phyloP scores from a whole-genome alignment of 2,329 filamentous ascomycete species.

The Claviceps pazoutovae region DNA sequence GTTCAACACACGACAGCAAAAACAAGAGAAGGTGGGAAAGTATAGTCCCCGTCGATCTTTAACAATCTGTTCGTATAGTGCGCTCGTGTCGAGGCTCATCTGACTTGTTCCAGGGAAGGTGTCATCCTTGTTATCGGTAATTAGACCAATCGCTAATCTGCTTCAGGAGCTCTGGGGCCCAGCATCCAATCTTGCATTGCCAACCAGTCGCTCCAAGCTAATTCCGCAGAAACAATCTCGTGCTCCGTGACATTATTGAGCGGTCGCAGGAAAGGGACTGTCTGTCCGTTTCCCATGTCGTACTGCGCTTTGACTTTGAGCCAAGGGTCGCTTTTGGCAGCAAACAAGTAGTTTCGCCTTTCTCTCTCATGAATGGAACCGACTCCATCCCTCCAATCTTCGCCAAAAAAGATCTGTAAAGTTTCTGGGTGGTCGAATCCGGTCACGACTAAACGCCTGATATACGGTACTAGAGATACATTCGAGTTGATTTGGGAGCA shows the following conservation, averaged over 20 bases:
- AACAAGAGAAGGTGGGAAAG: background rate
- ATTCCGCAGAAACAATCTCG: slow-evolving; percentile 73
- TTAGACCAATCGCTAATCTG: slow-evolving; percentile 3
- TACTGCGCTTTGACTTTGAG: slow-evolving; percentile 79
- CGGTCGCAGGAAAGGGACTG: slow-evolving; percentile 74
- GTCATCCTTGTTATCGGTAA: background rate
- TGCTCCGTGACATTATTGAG: slow-evolving; percentile 61
- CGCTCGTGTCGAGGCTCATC: background rate
- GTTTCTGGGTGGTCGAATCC: slow-evolving; percentile 78
- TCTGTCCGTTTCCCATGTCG: slow-evolving; percentile 73
- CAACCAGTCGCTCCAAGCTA: slow-evolving; percentile 85
- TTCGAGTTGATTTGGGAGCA: slow-evolving; percentile 6
- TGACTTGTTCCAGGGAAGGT: no score
- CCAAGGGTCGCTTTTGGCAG: slow-evolving; percentile 87
- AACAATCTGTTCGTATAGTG: background rate
- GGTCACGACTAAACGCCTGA: slow-evolving; percentile 78
- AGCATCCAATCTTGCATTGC: slow-evolving; percentile 99
- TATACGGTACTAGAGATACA: slow-evolving; percentile 58
- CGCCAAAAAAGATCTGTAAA: slow-evolving; percentile 94
- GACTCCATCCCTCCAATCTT: slow-evolving; percentile 72
- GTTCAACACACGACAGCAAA: background rate
- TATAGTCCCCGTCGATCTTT: background rate
- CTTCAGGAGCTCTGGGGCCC: slow-evolving; percentile 58
- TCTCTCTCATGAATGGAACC: slow-evolving; percentile 78
- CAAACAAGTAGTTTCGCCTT: slow-evolving; percentile 86